Evolutionary conservation across 2,329 filamentous ascomycete genomes (phyloP).

Genomic region (Xylariaceae sp.): DNA sequence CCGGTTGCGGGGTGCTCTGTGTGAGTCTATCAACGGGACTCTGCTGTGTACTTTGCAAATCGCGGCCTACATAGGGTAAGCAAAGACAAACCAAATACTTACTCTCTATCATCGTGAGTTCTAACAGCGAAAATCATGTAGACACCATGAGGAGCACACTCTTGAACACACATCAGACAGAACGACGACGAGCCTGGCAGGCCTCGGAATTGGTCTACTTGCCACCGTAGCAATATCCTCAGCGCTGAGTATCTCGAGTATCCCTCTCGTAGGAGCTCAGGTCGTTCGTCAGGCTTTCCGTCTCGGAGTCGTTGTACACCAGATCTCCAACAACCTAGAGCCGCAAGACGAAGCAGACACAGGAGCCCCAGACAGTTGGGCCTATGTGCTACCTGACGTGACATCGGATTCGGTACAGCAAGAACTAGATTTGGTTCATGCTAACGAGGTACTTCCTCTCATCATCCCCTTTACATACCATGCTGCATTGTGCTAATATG

Average conservation of each 20-base stretch:
- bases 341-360: conserved; percentile 26
- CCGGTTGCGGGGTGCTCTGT: conserved; percentile 37
- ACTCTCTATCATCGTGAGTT: not conserved
- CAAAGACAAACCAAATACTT: not conserved
- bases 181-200: conserved; percentile 34
- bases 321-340: conserved; percentile 42
- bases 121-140: not conserved
- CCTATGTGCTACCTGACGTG: conserved; percentile 39
- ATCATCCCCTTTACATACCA: not conserved
- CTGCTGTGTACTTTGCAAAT: conserved; percentile 41
- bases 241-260: conserved; percentile 36
- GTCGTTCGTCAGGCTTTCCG: conserved; percentile 44
- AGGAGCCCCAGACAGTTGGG: conserved; percentile 36
- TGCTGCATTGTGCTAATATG: not conserved
- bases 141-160: not conserved
- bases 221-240: conserved; percentile 41
- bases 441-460: conserved; percentile 13
- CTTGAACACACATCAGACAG: conserved; percentile 27
- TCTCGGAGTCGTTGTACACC: conserved; percentile 43
- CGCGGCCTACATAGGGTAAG: conserved; percentile 43
- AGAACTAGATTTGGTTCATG: conserved; percentile 37
- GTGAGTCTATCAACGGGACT: conserved; percentile 44
- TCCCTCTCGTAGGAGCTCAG: conserved; percentile 41
- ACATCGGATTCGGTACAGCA: conserved; percentile 31
- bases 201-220: conserved; percentile 45